phyloP scores from a whole-genome alignment of 208 protist species.

The Leishmania amazonensis region DNA sequence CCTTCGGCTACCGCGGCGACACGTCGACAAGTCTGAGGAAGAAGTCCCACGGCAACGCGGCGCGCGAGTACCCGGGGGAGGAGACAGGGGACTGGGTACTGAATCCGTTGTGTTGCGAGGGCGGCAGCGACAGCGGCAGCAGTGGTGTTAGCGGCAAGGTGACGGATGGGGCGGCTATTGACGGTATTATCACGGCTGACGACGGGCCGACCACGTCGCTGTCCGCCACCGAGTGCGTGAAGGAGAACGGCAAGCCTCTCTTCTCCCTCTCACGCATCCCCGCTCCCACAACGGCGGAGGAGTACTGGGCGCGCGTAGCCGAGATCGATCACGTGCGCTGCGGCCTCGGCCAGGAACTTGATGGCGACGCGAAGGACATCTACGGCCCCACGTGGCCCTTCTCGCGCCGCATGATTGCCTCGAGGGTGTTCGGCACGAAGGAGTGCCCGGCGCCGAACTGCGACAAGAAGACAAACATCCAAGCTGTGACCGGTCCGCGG shows the following conservation, averaged over 20 bases:
- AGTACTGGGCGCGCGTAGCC: constrained; percentile 33
- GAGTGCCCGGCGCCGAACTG: constrained; percentile 34
- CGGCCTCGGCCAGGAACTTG: constrained; percentile 40
- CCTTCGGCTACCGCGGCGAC: background rate
- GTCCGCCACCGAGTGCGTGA: background rate
- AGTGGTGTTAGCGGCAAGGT: background rate
- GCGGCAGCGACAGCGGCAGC: background rate
- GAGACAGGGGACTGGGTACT: background rate
- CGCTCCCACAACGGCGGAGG: constrained; percentile 36
- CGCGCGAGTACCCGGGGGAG: background rate
- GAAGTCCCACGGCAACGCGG: background rate
- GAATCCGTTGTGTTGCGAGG: background rate
- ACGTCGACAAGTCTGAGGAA: background rate
- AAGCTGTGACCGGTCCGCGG: constrained; percentile 28
- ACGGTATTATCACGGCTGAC: background rate
- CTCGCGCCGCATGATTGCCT: constrained; percentile 27
- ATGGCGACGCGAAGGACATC: constrained; percentile 27
- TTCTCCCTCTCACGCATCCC: constrained; percentile 24
- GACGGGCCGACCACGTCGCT: background rate
- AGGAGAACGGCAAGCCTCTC: background rate
- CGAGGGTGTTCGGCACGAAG: constrained; percentile 14
- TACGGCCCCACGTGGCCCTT: constrained; percentile 50
- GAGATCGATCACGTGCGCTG: constrained; percentile 40
- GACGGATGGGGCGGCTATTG: background rate
- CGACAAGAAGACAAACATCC: constrained; percentile 24